A percentile compares a stretch with the other conserved stretches of the same genome.
phyloP scores from a whole-genome alignment of 2,329 filamentous ascomycete species.

The Penicillium corylophilum region DNA sequence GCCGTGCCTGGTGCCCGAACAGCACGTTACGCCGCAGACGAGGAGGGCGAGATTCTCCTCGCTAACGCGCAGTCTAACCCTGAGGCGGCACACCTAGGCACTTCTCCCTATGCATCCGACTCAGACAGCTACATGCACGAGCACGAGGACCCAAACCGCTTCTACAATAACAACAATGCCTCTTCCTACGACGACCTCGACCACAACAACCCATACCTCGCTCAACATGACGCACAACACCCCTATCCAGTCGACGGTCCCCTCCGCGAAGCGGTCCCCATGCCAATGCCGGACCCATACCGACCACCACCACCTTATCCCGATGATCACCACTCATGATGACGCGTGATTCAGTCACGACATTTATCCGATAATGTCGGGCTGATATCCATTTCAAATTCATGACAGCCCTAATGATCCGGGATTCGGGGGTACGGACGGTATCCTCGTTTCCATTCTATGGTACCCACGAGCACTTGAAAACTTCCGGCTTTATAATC shows the following conservation, averaged over 20 bases:
- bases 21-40: conserved; percentile 29
- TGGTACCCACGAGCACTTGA: conserved; percentile 22
- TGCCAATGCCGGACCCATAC: conserved; percentile 33
- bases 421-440: not conserved
- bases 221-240: conserved; percentile 5
- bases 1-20: conserved; percentile 21
- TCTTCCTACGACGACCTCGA: conserved; percentile 17
- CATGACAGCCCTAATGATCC: conserved; percentile 4
- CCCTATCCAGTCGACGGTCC: conserved; percentile 23
- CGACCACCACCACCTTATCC: conserved; percentile 28
- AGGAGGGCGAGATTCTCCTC: conserved; percentile 42
- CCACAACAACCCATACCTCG: conserved; percentile 7
- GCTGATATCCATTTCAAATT: conserved; percentile 1
- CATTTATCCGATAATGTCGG: not conserved
- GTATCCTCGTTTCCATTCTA: conserved; percentile 12
- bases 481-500: not conserved
- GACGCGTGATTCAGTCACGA: conserved; percentile 6
- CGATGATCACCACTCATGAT: conserved; percentile 19
- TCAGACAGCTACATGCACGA: conserved; percentile 18
- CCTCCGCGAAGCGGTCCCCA: conserved; percentile 31
- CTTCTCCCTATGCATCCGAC: conserved; percentile 21
- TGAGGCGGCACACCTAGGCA: conserved; percentile 19
- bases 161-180: conserved; percentile 7
- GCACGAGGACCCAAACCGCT: conserved; percentile 14
- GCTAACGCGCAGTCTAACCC: conserved; percentile 41